phyloP scores from a whole-genome alignment of 345 rosid genomes.

The Bruguiera gymnorhiza region DNA sequence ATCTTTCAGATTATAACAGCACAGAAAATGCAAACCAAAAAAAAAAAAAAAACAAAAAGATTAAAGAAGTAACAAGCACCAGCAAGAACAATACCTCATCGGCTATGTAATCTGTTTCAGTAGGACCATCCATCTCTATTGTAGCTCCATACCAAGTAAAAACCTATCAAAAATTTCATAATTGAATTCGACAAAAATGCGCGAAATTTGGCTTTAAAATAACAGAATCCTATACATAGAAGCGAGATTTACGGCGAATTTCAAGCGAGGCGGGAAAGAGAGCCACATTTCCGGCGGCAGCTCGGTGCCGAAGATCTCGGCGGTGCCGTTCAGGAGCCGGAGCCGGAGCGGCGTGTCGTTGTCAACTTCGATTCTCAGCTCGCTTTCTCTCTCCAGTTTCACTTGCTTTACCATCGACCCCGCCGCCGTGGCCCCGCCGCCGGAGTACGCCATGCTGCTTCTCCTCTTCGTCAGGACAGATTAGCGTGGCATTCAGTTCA shows the following conservation, averaged over 20 bases:
- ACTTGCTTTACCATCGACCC: slow-evolving; percentile 56
- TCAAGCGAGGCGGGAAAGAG: slow-evolving; percentile 77
- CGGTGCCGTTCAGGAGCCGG: slow-evolving; percentile 72
- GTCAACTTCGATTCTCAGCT: slow-evolving; percentile 81
- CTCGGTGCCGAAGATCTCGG: slow-evolving; percentile 91
- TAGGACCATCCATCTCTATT: slow-evolving; percentile 76
- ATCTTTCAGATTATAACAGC: not conserved
- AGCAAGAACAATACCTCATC: slow-evolving; percentile 57
- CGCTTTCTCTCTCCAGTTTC: slow-evolving; percentile 79
- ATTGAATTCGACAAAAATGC: not conserved
- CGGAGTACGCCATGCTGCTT: not conserved
- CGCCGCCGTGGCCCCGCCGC: too few species aligned
- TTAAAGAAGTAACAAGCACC: not conserved
- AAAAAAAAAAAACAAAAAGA: not conserved
- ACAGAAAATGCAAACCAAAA: not conserved
- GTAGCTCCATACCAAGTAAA: slow-evolving; percentile 96
- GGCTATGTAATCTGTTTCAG: slow-evolving; percentile 93
- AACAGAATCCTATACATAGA: not conserved
- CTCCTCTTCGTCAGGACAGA: not conserved
- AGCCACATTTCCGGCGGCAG: slow-evolving; percentile 89
- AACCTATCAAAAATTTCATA: slow-evolving; percentile 39
- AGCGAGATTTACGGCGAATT: slow-evolving; percentile 57
- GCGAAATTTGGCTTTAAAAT: not conserved
- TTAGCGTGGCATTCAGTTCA: too few species aligned
- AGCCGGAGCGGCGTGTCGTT: slow-evolving; percentile 63